phyloP scores from a whole-genome alignment of 345 rosid genomes.

The Eucalyptus victrix region DNA sequence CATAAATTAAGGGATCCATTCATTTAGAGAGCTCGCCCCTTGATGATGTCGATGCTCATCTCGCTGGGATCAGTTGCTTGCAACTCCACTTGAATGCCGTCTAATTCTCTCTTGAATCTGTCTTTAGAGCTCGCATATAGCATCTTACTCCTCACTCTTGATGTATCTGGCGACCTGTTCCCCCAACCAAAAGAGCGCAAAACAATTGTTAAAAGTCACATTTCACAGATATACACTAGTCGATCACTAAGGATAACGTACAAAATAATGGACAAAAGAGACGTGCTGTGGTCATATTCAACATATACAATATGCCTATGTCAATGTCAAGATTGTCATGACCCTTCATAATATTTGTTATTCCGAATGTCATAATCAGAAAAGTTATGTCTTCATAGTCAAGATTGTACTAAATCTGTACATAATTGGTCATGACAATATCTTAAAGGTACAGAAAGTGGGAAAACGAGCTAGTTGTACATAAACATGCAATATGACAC shows the following conservation, averaged over 20 bases:
- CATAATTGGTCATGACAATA: neutral
- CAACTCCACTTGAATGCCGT: conserved; percentile 64
- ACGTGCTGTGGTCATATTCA: neutral
- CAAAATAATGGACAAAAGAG: neutral
- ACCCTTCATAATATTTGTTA: neutral
- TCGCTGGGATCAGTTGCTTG: conserved; percentile 74
- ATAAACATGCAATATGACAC: neutral
- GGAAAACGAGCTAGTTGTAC: neutral
- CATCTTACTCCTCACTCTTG: conserved; percentile 72
- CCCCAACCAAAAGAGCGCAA: neutral
- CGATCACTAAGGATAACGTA: neutral
- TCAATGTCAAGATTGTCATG: neutral
- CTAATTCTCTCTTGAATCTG: conserved; percentile 67
- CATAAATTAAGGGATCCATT: neutral
- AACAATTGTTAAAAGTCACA: neutral
- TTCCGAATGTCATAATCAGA: neutral
- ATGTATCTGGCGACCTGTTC: conserved; percentile 52
- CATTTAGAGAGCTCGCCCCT: conserved; percentile 25
- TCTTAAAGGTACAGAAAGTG: neutral
- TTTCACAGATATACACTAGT: neutral
- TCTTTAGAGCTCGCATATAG: conserved; percentile 69
- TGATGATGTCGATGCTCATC: conserved; percentile 61
- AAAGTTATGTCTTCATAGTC: neutral
- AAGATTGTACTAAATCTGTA: neutral
- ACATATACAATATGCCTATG: neutral